Conservation (phyloP, 1,284 basidiomycete species). For the Anthracocystis walkeri region DNA sequence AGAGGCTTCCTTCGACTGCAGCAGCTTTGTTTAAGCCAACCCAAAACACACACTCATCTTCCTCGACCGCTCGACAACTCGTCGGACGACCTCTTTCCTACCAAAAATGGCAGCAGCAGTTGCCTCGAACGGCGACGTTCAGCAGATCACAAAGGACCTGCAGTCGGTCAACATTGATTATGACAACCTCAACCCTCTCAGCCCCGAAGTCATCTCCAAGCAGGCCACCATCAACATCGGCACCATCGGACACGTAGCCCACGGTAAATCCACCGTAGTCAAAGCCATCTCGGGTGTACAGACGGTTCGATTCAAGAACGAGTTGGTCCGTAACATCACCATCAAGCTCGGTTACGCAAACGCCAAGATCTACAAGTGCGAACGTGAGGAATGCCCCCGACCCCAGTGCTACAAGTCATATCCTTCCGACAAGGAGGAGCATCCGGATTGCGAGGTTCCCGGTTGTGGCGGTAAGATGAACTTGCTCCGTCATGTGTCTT, state of each 20-base stretch:
- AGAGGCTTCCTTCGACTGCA: too few species aligned
- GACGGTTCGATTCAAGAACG: slow-evolving; percentile 99
- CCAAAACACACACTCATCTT: neutral
- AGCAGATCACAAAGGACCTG: slow-evolving; percentile 45
- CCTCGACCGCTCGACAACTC: neutral
- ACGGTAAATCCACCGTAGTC: slow-evolving; percentile 98
- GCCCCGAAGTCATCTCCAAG: slow-evolving; percentile 95
- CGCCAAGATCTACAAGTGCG: slow-evolving; percentile 99
- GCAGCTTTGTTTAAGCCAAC: neutral
- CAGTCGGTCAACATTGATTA: slow-evolving; percentile 45
- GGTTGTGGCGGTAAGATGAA: slow-evolving; percentile 92
- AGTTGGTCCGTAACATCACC: slow-evolving; percentile 87
- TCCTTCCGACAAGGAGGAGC: slow-evolving; percentile 91
- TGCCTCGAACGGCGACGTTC: slow-evolving; percentile 43
- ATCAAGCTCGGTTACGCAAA: slow-evolving; percentile 99
- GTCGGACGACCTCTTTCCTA: slow-evolving; percentile 9
- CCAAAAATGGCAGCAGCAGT: slow-evolving; percentile 53
- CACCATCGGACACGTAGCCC: slow-evolving; percentile 72
- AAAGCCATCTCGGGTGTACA: slow-evolving; percentile 99
- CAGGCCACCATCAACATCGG: slow-evolving; percentile 77
- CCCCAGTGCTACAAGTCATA: slow-evolving; percentile 95
- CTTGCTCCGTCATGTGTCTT: slow-evolving; percentile 83
- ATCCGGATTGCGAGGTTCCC: slow-evolving; percentile 90
- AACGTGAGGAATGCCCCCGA: slow-evolving; percentile 89
- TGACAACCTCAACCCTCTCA: slow-evolving; percentile 82